Base-by-base conservation (phyloP, 208 protist species). In the Trypanosoma avium region DNA sequence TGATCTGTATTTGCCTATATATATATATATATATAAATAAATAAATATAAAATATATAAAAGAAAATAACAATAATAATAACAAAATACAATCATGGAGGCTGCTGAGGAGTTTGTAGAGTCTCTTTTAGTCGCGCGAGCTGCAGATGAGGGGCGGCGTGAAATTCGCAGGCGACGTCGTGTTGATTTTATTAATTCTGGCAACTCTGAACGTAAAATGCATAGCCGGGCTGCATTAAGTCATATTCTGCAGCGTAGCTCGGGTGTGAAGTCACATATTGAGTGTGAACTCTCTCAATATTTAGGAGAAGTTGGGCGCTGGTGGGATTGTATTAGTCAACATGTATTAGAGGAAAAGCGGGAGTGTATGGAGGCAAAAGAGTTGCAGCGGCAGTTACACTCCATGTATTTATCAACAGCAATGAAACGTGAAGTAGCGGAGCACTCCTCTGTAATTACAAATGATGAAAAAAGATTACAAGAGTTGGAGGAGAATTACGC, bases 321-420 rank as follows among this genome's bases (percentile, higher is more conserved):
- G 82, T 91, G 90, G 84, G 73, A 86, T 19, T 26, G 80, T 12
- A 71, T 95, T 54, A 92, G 84, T 59, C 75, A 84, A 35, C 79
- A 87, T 61, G 61, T 81, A 29, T 67, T 90, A 19, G 77, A 84
- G 29, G 84, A 82, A 21, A 74, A 81, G 42, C 69, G 83, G 17
- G 60, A 81, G 59, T 75, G 75, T 17, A 82, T 84, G 57, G 56
- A 67, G 26, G 86, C 86, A 0, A 61, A 68, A 45, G 36, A 46
- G 15, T 50, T 84, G 40, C 75, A 81, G 50, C 33, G 49, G 9
- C 7, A 61, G n/a, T 67, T 83, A 42, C 72, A 77, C 13, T 70
- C n/a, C 12, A 73, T 73, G 40, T 86, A 83, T 38, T 75, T 93
- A 8, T 59, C 70, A 26, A 58, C 66, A 26, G 73, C 78, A 0